These are phyloP conservation scores for Aquanectria penicillioides DNA, from an alignment of 2,329 filamentous ascomycete genomes.

Conservation along the genomic window DNA sequence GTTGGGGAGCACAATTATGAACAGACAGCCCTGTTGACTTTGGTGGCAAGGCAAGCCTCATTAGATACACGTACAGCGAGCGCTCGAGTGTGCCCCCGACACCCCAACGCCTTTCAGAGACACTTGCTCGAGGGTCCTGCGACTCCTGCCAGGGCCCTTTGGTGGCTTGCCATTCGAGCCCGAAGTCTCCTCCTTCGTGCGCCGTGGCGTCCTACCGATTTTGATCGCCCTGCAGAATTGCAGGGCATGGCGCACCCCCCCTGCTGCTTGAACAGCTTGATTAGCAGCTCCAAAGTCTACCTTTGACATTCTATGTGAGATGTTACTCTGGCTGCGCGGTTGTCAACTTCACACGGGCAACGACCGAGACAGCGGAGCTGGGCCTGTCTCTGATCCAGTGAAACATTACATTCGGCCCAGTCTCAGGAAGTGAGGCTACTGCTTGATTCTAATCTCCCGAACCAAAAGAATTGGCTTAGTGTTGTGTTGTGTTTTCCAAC, in stretches of 20 bases:
- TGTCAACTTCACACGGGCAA: slow-evolving; percentile 11
- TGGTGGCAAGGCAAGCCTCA: slow-evolving; percentile 1
- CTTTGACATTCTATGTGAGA: neutral
- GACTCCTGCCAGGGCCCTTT: slow-evolving; percentile 5
- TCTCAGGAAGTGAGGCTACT: neutral
- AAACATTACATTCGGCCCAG: slow-evolving; percentile 19
- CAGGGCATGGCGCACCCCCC: slow-evolving; percentile 1
- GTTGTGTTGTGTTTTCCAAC: neutral
- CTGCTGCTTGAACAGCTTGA: slow-evolving; percentile 1
- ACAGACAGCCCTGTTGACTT: neutral
- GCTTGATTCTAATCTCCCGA: neutral
- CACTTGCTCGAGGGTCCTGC: neutral
- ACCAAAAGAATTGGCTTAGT: neutral
- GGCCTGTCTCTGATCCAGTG: neutral
- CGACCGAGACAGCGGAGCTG: slow-evolving; percentile 19
- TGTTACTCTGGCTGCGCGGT: neutral
- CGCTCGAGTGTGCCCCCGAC: too few relatives aligned
- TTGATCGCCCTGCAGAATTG: slow-evolving; percentile 21
- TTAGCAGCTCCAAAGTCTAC: slow-evolving; percentile 1
- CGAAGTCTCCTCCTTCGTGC: slow-evolving; percentile 7
- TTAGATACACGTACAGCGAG: too few relatives aligned
- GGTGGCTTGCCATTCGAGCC: slow-evolving; percentile 17
- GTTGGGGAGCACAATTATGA: slow-evolving; percentile 7
- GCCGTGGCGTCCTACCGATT: slow-evolving; percentile 11
- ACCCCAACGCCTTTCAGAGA: neutral